These are phyloP conservation scores for Tremella yokohamensis DNA, from an alignment of 768 basidiomycete species.

Conservation along the genomic window DNA sequence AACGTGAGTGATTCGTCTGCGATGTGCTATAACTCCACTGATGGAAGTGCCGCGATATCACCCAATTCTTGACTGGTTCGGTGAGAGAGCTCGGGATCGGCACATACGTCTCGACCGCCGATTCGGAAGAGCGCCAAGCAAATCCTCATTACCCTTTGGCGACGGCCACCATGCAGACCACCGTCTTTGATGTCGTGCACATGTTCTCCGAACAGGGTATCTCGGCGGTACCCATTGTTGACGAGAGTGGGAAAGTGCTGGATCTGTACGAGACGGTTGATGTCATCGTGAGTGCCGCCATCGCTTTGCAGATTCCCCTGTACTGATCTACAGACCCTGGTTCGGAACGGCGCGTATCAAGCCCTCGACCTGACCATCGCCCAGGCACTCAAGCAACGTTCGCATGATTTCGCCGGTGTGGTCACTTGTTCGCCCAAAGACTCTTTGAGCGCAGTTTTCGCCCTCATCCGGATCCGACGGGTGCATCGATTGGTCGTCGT, in stretches of 20 bases:
- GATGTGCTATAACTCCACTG: background rate
- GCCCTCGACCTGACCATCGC: slow-evolving; percentile 90
- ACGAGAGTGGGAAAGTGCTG: slow-evolving; percentile 80
- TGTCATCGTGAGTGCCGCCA: slow-evolving; percentile 72
- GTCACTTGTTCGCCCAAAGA: slow-evolving; percentile 91
- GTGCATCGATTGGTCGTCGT: slow-evolving; percentile 95
- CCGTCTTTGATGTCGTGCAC: slow-evolving; percentile 96
- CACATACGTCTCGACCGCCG: slow-evolving; percentile 67
- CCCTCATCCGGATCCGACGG: slow-evolving; percentile 85
- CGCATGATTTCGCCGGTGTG: slow-evolving; percentile 92
- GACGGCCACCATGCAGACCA: slow-evolving; percentile 82
- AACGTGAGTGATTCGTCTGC: slow-evolving; percentile 62
- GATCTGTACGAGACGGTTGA: slow-evolving; percentile 98
- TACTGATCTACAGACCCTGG: slow-evolving; percentile 66
- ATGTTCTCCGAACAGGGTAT: slow-evolving; percentile 96
- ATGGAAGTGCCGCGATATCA: slow-evolving; percentile 71
- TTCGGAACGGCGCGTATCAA: slow-evolving; percentile 89
- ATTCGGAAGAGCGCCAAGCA: background rate
- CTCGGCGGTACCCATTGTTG: slow-evolving; percentile 93
- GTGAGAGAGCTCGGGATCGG: slow-evolving; percentile 71
- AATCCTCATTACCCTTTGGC: slow-evolving; percentile 86
- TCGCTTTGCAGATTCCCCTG: background rate
- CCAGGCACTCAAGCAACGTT: slow-evolving; percentile 85
- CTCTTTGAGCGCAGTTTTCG: slow-evolving; percentile 81
- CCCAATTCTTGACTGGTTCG: slow-evolving; percentile 39